phyloP scores from a whole-genome alignment of 2,329 filamentous ascomycete species.

The Tolypocladium tropicale region DNA sequence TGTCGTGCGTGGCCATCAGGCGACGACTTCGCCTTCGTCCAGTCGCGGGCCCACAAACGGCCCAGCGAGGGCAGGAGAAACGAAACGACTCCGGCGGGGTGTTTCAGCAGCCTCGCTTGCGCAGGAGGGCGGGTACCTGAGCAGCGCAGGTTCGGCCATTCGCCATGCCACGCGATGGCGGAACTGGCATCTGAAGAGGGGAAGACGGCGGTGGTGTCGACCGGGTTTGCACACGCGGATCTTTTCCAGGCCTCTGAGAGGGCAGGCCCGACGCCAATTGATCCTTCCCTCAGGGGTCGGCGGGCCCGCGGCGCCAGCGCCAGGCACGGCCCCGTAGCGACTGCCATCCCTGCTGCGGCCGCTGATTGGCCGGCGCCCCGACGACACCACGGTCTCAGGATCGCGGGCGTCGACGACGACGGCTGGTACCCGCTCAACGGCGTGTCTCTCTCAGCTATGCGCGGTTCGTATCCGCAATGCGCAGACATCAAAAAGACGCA shows the following conservation, averaged over 20 bases:
- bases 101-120: background rate
- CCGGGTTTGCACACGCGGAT: no score
- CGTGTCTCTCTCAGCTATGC: background rate
- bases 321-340: constrained; percentile 1
- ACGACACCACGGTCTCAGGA: constrained; percentile 2
- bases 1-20: background rate
- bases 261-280: no score
- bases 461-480: background rate
- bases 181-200: no score
- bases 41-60: background rate
- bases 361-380: constrained; percentile 4
- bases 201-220: background rate
- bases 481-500: no score
- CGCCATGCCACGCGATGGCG: no score
- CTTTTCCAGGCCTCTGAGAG: no score
- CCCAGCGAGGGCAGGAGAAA: background rate
- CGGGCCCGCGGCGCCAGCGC: constrained; percentile 1
- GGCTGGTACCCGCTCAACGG: background rate
- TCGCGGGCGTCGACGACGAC: background rate
- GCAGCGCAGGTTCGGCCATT: background rate
- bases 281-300: background rate
- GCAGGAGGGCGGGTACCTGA: no score
- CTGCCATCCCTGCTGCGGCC: background rate
- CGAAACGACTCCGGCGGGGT: background rate
- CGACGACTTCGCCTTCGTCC: background rate